These are phyloP conservation scores for Ceriops zippeliana DNA, from an alignment of 345 rosid genomes.

Conservation along the genomic window DNA sequence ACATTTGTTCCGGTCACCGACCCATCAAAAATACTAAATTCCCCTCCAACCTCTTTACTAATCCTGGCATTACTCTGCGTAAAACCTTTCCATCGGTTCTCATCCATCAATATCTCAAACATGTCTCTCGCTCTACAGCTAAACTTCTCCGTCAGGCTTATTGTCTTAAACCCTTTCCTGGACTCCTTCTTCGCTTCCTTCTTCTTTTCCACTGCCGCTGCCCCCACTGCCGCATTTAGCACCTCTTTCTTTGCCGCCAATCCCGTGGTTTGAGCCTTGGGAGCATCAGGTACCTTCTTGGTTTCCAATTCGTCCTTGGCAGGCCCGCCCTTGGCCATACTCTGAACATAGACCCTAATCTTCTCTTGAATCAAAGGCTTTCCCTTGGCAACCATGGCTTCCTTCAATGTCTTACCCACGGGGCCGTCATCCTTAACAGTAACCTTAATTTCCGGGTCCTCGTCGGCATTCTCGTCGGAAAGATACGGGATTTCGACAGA, in stretches of 20 bases:
- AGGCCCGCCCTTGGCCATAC: conserved; percentile 88
- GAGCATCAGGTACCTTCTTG: conserved; percentile 40
- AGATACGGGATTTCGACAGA: conserved; percentile 83
- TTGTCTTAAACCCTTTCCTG: conserved; percentile 66
- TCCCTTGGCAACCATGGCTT: conserved; percentile 70
- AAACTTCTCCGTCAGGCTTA: conserved; percentile 77
- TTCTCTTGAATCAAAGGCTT: conserved; percentile 64
- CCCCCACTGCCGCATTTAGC: conserved; percentile 24
- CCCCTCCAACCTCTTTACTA: conserved; percentile 81
- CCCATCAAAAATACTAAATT: conserved; percentile 80
- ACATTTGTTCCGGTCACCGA: conserved; percentile 76
- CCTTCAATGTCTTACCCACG: conserved; percentile 70
- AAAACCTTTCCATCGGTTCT: conserved; percentile 92
- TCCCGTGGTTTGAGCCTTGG: no score
- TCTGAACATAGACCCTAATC: conserved; percentile 58
- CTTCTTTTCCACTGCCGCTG: conserved; percentile 32
- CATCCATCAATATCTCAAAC: conserved; percentile 97
- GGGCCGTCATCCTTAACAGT: conserved; percentile 76
- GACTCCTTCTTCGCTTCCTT: conserved; percentile 37
- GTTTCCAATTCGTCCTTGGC: conserved; percentile 76
- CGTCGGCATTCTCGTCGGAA: conserved; percentile 95
- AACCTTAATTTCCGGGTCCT: conserved; percentile 81
- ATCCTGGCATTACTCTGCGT: conserved; percentile 90
- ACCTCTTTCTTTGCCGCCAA: background rate
- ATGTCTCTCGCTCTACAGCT: conserved; percentile 73